Evolutionary conservation across 2,329 filamentous ascomycete species (phyloP), one percentile per base, ranked within the genome.

Genomic region (Fusarium secorum): DNA sequence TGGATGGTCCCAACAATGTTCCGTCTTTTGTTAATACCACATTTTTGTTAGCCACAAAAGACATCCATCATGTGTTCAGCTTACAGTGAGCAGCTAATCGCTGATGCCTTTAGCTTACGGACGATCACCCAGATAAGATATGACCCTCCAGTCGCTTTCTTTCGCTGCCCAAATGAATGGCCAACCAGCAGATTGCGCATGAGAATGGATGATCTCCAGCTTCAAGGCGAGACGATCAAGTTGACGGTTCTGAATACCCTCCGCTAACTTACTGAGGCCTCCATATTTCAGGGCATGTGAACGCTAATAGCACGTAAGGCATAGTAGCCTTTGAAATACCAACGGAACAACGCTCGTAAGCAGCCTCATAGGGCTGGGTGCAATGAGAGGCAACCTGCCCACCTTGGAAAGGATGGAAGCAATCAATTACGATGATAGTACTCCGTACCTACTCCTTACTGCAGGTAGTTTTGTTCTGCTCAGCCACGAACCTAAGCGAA

Each of bases 291-390:
- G 32, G n/a, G 38, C 11, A 36, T 20, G 32, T 14, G 36, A 42
- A 18, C 26, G 22, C 15, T 44, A 26, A 33, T 24, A 28, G n/a
- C 30, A 28, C 38, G 28, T 13, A 45, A 55, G 52, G 52, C 38
- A 55, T 26, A 26, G 38, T 32, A 28, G 18, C 28, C 15, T 48
- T n/a, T 18, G n/a, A 30, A 46, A 26, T 55, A 26, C 28, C 13
- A 32, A 20, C 14, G 42, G 24, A 26, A 33, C 15, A 20, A 42
- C 22, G 20, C 24, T 17, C 35, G 20, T 52, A 48, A 55, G 44
- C 44, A 58, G 62, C 62, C 55, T 55, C 35, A 49, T 64, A 64
- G 52, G 66, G 66, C 55, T 73, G 48, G 55, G 55, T 61, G 46
- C 32, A 58, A 55, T 49, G 42, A 60, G 39, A 73, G 66, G 56